Evolutionary conservation across 768 basidiomycete species (phyloP).

Genomic region (Aureoboletus auriporus): DNA sequence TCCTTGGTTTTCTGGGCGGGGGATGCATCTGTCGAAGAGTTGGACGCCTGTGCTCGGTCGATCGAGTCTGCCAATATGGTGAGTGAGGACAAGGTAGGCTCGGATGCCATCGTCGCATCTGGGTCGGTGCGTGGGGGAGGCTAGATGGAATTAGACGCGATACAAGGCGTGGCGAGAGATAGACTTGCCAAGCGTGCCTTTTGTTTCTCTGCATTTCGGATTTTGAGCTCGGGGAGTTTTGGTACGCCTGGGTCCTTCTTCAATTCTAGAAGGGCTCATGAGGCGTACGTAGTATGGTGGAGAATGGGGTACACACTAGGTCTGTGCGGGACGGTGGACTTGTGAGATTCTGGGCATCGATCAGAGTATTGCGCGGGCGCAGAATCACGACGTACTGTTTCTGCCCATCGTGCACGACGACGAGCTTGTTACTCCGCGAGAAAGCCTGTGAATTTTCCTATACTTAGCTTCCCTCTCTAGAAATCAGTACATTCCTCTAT

Average conservation of each 20-base stretch:
- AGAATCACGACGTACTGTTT: slow-evolving; percentile 23
- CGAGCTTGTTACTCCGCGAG: too few relatives aligned
- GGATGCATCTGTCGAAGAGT: slow-evolving; percentile 30
- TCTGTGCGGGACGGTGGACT: slow-evolving; percentile 24
- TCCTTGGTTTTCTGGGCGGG: slow-evolving; percentile 53
- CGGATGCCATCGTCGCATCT: slow-evolving; percentile 67
- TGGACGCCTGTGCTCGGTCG: slow-evolving; percentile 1
- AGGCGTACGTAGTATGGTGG: slow-evolving; percentile 7
- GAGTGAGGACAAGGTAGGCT: slow-evolving; percentile 63
- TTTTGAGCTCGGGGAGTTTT: slow-evolving; percentile 71
- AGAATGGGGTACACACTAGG: slow-evolving; percentile 13
- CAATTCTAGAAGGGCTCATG: slow-evolving; percentile 45
- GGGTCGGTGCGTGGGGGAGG: slow-evolving; percentile 36
- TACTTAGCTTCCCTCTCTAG: too few relatives aligned
- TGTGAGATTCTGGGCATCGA: slow-evolving; percentile 19
- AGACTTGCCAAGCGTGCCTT: slow-evolving; percentile 39
- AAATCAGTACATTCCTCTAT: too few relatives aligned
- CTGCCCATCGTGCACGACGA: slow-evolving; percentile 20
- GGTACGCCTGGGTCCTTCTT: slow-evolving; percentile 91
- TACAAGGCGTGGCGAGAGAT: not conserved
- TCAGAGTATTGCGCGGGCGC: not conserved
- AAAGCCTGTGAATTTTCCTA: too few relatives aligned
- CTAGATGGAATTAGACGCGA: slow-evolving; percentile 9
- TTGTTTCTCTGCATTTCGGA: slow-evolving; percentile 48
- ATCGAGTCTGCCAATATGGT: slow-evolving; percentile 45